These are phyloP conservation scores for Penicillium maclennaniae DNA, from an alignment of 495 filamentous ascomycete genomes.

Conservation along the genomic window DNA sequence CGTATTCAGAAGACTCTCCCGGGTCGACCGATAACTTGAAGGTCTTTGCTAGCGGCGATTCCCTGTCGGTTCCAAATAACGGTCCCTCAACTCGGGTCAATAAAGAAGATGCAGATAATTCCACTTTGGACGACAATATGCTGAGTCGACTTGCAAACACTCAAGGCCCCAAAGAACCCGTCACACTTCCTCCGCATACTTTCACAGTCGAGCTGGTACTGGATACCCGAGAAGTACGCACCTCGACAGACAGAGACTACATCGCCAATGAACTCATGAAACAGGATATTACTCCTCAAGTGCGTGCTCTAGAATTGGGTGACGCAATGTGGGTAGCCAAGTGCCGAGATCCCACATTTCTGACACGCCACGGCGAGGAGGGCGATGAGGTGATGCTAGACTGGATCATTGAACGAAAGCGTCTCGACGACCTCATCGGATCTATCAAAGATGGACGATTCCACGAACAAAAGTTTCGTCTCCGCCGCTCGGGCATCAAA, in stretches of 20 bases:
- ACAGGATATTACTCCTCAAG: constrained; percentile 60
- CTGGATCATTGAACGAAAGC: constrained; percentile 79
- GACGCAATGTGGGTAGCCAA: constrained; percentile 82
- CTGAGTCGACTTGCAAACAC: constrained; percentile 1
- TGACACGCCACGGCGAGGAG: constrained; percentile 55
- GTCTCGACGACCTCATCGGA: constrained; percentile 73
- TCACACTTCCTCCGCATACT: constrained; percentile 55
- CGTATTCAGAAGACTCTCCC: constrained; percentile 53
- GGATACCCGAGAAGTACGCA: constrained; percentile 73
- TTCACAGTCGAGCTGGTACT: constrained; percentile 74
- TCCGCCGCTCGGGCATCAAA: constrained; percentile 64
- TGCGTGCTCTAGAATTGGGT: constrained; percentile 66
- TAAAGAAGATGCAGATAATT: constrained; percentile 11
- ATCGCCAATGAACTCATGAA: constrained; percentile 69
- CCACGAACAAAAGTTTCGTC: constrained; percentile 81
- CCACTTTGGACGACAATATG: background rate
- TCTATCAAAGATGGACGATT: constrained; percentile 83
- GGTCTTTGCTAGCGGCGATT: constrained; percentile 12
- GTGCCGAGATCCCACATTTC: constrained; percentile 53
- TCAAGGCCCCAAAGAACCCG: constrained; percentile 39
- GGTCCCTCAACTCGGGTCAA: background rate
- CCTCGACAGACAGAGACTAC: constrained; percentile 75
- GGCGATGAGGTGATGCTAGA: constrained; percentile 75
- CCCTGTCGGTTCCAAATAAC: background rate
- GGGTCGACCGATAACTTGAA: constrained; percentile 18